phyloP scores from a whole-genome alignment of 495 filamentous ascomycete species.

The Podospora pseudocomata region DNA sequence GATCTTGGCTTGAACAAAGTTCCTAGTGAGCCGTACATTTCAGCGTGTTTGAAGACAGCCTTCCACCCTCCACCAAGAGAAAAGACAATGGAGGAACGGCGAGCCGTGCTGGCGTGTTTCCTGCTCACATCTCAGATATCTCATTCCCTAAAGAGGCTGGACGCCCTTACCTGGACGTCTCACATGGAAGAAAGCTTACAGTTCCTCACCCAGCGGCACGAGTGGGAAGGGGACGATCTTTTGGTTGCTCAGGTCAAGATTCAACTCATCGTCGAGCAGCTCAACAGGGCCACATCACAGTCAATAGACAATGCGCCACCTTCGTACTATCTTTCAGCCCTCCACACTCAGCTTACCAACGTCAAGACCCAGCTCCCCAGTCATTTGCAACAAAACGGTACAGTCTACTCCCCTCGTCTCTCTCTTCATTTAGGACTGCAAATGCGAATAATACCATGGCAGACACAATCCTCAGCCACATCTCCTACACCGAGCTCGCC shows the following conservation, averaged over 20 bases:
- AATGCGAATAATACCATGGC: not conserved
- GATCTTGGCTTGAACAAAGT: conserved; percentile 56
- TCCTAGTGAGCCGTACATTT: conserved; percentile 28
- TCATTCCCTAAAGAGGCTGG: conserved; percentile 39
- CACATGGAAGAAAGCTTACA: conserved; percentile 52
- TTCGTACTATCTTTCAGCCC: conserved; percentile 42
- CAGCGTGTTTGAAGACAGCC: conserved; percentile 14
- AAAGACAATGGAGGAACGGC: conserved; percentile 50
- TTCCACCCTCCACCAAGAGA: conserved; percentile 21
- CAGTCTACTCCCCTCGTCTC: too few relatives aligned
- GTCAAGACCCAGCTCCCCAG: conserved; percentile 36
- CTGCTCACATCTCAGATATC: conserved; percentile 48
- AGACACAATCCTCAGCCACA: conserved; percentile 31
- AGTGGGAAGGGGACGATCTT: conserved; percentile 49
- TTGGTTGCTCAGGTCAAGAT: conserved; percentile 45
- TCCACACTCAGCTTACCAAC: conserved; percentile 43
- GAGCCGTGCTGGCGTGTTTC: conserved; percentile 54
- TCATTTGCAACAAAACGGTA: conserved; percentile 37
- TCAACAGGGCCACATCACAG: conserved; percentile 25
- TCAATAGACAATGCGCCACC: conserved; percentile 36
- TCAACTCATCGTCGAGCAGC: conserved; percentile 33
- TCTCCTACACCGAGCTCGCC: conserved; percentile 40
- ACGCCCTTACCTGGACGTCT: conserved; percentile 49
- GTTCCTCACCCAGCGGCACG: conserved; percentile 41
- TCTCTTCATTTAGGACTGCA: not conserved